Evolutionary conservation across 306 rosid species (phyloP).

Genomic region (Datisca glomerata): DNA sequence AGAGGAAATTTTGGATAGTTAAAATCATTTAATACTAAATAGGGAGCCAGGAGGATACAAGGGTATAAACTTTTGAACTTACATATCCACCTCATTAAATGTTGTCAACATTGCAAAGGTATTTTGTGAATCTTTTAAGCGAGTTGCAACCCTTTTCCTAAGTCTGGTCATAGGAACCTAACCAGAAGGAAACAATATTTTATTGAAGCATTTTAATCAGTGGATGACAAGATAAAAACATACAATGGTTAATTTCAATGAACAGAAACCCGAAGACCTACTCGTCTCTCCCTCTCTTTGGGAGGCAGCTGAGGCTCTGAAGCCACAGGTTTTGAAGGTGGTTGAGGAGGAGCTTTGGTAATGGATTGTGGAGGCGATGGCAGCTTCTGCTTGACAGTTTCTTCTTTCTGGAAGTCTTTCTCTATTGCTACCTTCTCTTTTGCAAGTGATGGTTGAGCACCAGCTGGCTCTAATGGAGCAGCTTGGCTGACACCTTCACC

Average conservation of each 20-base stretch:
- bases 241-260: neutral
- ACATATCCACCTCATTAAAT: conserved; percentile 59
- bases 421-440: conserved; percentile 19
- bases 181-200: conserved; percentile 1
- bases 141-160: conserved; percentile 56
- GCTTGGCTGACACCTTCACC: conserved; percentile 32
- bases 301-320: conserved; percentile 46
- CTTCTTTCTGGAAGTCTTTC: conserved; percentile 22
- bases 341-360: conserved; percentile 25
- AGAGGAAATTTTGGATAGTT: no score
- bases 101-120: conserved; percentile 61
- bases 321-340: conserved; percentile 19
- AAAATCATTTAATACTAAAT: no score
- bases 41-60: no score
- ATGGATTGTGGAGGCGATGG: conserved; percentile 21
- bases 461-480: conserved; percentile 29
- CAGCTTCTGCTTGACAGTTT: conserved; percentile 19
- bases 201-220: neutral
- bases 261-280: conserved; percentile 18
- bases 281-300: conserved; percentile 59
- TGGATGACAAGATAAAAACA: neutral
- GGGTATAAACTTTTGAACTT: conserved; percentile 9
- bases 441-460: conserved; percentile 25
- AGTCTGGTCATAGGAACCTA: conserved; percentile 67
- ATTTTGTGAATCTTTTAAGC: conserved; percentile 56